These are phyloP conservation scores for Fraxinus xanthoxyloides DNA, from an alignment of 305 asterid species.

Conservation along the genomic window DNA sequence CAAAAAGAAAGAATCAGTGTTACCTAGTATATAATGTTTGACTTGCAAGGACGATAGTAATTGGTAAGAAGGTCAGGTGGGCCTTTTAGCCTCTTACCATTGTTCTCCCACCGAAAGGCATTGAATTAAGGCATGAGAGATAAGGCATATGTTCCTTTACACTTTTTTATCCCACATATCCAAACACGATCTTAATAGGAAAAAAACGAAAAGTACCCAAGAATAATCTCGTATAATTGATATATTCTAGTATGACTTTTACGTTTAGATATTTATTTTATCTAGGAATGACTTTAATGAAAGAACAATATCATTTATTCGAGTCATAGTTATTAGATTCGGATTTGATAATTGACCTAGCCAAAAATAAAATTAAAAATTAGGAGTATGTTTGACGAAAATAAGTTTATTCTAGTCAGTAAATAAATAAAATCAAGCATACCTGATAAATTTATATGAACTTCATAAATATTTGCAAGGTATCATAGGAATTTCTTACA, in stretches of 20 bases:
- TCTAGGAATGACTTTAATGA: neutral
- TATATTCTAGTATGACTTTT: neutral
- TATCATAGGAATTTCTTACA: neutral
- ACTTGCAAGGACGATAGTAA: neutral
- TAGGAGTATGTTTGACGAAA: no score
- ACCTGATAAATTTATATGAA: no score
- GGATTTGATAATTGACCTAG: neutral
- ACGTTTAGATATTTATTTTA: neutral
- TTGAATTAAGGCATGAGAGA: neutral
- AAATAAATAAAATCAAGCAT: no score
- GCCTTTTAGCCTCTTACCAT: neutral
- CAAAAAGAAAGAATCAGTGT: neutral
- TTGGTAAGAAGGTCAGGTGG: neutral
- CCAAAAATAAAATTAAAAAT: no score
- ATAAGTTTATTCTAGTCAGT: no score
- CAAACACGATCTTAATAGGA: neutral
- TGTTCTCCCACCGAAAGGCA: conserved; percentile 6
- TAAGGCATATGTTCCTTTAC: neutral
- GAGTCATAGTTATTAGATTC: neutral
- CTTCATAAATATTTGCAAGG: neutral
- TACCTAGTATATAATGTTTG: neutral
- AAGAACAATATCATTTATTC: neutral
- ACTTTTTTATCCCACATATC: neutral
- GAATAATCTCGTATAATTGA: neutral
- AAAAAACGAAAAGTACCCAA: neutral